Percentiles rank a stretch among this genome's conserved stretches.
phyloP scores from a whole-genome alignment of 768 basidiomycete genomes.

The Phlegmacium glaucopus region DNA sequence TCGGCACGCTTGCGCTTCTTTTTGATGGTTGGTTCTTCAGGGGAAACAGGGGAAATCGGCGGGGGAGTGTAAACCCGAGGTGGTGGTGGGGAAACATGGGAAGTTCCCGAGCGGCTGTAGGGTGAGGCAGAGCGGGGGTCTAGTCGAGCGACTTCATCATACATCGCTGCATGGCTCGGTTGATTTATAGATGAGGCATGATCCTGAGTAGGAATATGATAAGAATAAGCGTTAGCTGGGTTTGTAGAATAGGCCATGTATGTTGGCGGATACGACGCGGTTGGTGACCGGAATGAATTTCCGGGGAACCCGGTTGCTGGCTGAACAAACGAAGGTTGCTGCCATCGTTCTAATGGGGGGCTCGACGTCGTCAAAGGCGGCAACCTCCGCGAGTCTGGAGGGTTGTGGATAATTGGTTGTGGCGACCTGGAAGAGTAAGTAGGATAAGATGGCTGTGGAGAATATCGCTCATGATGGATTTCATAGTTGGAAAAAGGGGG shows the following conservation, averaged over 20 bases:
- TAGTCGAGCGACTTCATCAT: slow-evolving; percentile 29
- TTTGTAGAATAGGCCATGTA: slow-evolving; percentile 46
- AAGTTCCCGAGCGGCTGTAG: slow-evolving; percentile 35
- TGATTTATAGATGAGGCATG: slow-evolving; percentile 29
- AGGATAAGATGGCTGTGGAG: slow-evolving; percentile 41
- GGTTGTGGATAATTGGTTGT: slow-evolving; percentile 44
- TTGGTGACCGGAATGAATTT: slow-evolving; percentile 58
- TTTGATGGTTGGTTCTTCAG: slow-evolving; percentile 72
- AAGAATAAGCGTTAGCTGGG: slow-evolving; percentile 37
- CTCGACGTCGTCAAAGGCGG: slow-evolving; percentile 50
- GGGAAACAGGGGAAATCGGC: slow-evolving; percentile 42
- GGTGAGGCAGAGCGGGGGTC: slow-evolving; percentile 44
- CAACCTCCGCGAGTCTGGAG: slow-evolving; percentile 52
- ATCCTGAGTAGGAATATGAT: slow-evolving; percentile 34
- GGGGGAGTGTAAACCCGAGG: slow-evolving; percentile 47
- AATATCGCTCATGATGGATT: slow-evolving; percentile 52
- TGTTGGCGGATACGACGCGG: slow-evolving; percentile 55
- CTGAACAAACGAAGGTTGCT: slow-evolving; percentile 30
- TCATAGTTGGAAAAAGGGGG: slow-evolving; percentile 50
- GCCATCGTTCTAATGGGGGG: slow-evolving; percentile 51
- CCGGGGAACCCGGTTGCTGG: slow-evolving; percentile 32
- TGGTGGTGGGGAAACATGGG: slow-evolving; percentile 22
- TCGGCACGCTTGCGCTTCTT: slow-evolving; percentile 88
- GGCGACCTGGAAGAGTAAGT: slow-evolving; percentile 46
- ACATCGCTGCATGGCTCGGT: slow-evolving; percentile 24